Conservation (phyloP, 306 rosid genomes). For the Echinosophora koreensis region DNA sequence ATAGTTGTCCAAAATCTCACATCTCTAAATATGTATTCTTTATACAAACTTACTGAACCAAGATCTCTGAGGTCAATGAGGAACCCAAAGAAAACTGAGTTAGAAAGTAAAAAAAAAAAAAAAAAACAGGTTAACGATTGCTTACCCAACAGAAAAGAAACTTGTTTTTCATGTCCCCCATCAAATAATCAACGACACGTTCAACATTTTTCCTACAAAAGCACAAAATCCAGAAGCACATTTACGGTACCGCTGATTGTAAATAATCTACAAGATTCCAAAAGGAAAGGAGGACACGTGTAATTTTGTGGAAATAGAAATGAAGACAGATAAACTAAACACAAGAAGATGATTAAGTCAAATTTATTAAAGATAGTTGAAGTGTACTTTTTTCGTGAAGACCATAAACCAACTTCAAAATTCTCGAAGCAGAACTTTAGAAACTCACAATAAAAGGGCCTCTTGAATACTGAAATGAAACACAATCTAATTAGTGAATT, state of each 20-base stretch:
- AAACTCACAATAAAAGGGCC: constrained; percentile 81
- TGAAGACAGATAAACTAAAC: background rate
- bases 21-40: background rate
- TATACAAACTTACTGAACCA: constrained; percentile 6
- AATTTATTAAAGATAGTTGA: constrained; percentile 40
- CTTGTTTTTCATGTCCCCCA: constrained; percentile 68
- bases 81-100: background rate
- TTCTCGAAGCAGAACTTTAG: constrained; percentile 84
- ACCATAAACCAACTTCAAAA: constrained; percentile 92
- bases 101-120: background rate
- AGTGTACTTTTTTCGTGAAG: constrained; percentile 79
- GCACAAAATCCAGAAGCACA: constrained; percentile 19
- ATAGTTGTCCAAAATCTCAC: background rate
- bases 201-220: constrained; percentile 64
- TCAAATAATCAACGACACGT: constrained; percentile 57
- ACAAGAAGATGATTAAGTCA: background rate
- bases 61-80: background rate
- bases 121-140: constrained; percentile 7
- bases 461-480: constrained; percentile 77
- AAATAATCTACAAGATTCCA: constrained; percentile 21
- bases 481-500: constrained; percentile 40
- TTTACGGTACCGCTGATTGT: background rate
- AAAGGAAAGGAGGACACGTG: background rate
- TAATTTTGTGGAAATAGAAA: background rate
- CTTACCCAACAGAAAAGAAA: constrained; percentile 86